Conservation (phyloP, 2,329 filamentous ascomycete genomes). For the Cercospora zeae-maydis region DNA sequence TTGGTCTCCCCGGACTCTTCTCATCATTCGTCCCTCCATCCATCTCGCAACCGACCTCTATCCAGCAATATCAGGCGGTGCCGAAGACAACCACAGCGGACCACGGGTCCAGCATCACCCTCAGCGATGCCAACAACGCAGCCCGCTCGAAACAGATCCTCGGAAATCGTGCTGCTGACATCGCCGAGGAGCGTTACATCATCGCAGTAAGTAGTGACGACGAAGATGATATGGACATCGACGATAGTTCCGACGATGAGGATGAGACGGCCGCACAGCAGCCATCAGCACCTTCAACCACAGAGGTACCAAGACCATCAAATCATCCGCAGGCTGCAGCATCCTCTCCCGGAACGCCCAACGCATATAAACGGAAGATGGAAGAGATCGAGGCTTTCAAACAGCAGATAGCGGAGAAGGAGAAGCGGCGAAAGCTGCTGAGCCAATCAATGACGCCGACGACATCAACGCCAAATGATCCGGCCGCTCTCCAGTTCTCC, state of each 20-base stretch:
- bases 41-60: background rate
- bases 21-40: constrained; percentile 7
- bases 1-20: constrained; percentile 31
- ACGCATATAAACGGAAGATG: constrained; percentile 18
- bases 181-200: constrained; percentile 61
- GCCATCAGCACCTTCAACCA: background rate
- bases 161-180: constrained; percentile 49
- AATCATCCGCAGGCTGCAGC: background rate
- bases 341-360: constrained; percentile 21
- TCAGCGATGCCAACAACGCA: background rate
- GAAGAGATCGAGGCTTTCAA: constrained; percentile 28
- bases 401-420: constrained; percentile 42
- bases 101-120: background rate
- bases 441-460: background rate
- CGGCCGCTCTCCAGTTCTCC: background rate
- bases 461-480: background rate
- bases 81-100: background rate
- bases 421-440: constrained; percentile 38
- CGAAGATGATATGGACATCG: constrained; percentile 36
- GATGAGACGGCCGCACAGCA: background rate
- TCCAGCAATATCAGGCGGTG: background rate
- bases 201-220: constrained; percentile 83
- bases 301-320: background rate
- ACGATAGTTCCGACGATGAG: constrained; percentile 14
- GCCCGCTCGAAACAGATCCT: background rate